Evolutionary conservation across 2,329 filamentous ascomycete species (phyloP), one percentile per base, ranked within the genome.

Genomic region (Mycocentrospora acerina): DNA sequence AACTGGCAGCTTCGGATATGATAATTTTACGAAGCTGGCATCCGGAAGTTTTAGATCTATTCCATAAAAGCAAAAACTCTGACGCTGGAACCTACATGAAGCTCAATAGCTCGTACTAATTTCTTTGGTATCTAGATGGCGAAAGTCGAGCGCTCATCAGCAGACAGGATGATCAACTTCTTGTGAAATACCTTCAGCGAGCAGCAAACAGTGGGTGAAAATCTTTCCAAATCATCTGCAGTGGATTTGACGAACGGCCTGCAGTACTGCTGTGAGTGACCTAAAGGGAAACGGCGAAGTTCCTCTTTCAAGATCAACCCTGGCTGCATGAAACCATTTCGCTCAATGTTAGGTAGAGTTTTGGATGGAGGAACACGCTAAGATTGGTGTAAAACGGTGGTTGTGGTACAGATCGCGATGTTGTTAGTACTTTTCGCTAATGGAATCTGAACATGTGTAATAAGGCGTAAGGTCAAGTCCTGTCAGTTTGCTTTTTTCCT

Each of bases 121-220:
- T 66, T 65, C 36, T 54, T 42, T 7, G 70, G 68, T 12, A 71
- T 49, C 38, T 72, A 71, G 19, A 72, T 64, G 12, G 62, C 68
- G 8, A 72, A 24, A 2, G 64, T 66, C 11, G 72, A 48, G 9
- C 70, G 59, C 13, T 70, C 60, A 37, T 69, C 55, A 11, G 67
- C 49, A 4, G 40, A 55, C 17, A 71, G 49, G 9, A 72, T 43
- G 26, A 73, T 62, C 2, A 73, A 48, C 42, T 70, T 73, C 24
- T 61, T 62, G 37, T 72, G 66, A 40, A 71, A 72, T 0, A 60
- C 30, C 14, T 65, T 62, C 6, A 71, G 42, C 4, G 57, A 46
- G 19, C 48, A 56, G 29, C 46, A 48, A 1, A 61, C 46, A 3
- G 48, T 44, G 11, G 67, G 60, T 4, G 70, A 48, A 39, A 71